Percentiles rank a stretch among this genome's conserved stretches.
These are phyloP conservation scores for Alternaria novae-zelandiae DNA, from an alignment of 2,329 filamentous ascomycete species.

Conservation along the genomic window DNA sequence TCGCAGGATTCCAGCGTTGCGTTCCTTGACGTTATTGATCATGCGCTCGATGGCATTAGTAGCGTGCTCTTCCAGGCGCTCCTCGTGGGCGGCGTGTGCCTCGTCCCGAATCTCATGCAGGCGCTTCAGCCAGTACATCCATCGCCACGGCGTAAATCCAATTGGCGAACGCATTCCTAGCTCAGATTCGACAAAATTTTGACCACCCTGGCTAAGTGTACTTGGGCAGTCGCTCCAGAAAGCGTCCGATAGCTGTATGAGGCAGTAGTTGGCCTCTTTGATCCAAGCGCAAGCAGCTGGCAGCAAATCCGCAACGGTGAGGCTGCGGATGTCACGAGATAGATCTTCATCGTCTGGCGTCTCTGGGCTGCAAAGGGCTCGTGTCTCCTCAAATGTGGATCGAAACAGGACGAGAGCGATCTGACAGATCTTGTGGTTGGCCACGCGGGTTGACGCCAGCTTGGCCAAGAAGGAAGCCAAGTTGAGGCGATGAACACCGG, in stretches of 20 bases:
- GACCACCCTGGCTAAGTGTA: background rate
- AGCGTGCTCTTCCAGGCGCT: background rate
- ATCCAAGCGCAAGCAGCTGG: background rate
- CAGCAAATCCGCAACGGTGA: background rate
- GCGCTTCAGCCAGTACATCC: constrained; percentile 17
- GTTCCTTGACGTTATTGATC: background rate
- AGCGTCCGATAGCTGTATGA: background rate
- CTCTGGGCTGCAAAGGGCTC: background rate
- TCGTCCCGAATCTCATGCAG: constrained; percentile 9
- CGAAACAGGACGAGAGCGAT: background rate
- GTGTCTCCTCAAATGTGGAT: background rate
- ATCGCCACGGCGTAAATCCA: constrained; percentile 14
- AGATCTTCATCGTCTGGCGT: background rate
- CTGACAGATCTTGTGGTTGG: background rate
- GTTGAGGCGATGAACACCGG: constrained; percentile 8
- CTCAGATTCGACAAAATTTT: background rate
- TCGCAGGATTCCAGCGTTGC: background rate
- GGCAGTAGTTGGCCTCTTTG: background rate
- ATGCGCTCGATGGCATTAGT: background rate
- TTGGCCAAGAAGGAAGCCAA: constrained; percentile 14
- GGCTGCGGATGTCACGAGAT: background rate
- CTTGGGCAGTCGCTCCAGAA: background rate
- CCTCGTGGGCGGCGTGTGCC: constrained; percentile 4
- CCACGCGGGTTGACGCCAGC: constrained; percentile 3
- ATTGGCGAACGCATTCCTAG: constrained; percentile 10